These are phyloP conservation scores for Globisporangium orthogonon DNA, from an alignment of 352 stramenopile species.

Conservation along the genomic window DNA sequence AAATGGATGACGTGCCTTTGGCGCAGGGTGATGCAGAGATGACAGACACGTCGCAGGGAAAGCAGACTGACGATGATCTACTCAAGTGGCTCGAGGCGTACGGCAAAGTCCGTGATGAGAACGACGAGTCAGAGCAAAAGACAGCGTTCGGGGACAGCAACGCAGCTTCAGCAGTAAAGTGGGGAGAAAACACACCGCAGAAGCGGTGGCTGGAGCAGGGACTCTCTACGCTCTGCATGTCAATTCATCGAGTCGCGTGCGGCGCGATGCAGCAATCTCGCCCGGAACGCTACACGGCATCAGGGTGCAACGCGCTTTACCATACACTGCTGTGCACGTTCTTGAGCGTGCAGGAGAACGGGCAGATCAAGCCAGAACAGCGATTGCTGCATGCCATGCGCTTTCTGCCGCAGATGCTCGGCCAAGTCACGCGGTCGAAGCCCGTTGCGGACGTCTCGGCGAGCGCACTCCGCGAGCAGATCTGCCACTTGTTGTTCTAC, in stretches of 20 bases:
- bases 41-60: background rate
- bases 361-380: constrained; percentile 57
- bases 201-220: constrained; percentile 61
- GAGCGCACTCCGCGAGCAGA: constrained; percentile 28
- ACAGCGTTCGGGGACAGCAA: background rate
- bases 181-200: constrained; percentile 19
- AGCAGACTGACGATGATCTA: constrained; percentile 23
- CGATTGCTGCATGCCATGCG: constrained; percentile 67
- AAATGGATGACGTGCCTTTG: constrained; percentile 19
- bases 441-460: constrained; percentile 18
- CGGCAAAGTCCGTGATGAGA: constrained; percentile 8
- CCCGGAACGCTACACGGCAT: constrained; percentile 71
- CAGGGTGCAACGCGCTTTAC: constrained; percentile 70
- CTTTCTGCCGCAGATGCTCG: constrained; percentile 67
- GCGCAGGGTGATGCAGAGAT: background rate
- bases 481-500: constrained; percentile 62
- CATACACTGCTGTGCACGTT: constrained; percentile 78
- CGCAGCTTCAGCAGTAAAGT: background rate
- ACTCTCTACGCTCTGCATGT: constrained; percentile 76
- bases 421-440: constrained; percentile 34
- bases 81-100: constrained; percentile 39
- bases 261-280: constrained; percentile 80
- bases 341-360: constrained; percentile 41
- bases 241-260: constrained; percentile 77
- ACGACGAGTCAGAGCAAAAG: constrained; percentile 24